Conservation (phyloP, 257 asterid species). For the Echites panduratus region DNA sequence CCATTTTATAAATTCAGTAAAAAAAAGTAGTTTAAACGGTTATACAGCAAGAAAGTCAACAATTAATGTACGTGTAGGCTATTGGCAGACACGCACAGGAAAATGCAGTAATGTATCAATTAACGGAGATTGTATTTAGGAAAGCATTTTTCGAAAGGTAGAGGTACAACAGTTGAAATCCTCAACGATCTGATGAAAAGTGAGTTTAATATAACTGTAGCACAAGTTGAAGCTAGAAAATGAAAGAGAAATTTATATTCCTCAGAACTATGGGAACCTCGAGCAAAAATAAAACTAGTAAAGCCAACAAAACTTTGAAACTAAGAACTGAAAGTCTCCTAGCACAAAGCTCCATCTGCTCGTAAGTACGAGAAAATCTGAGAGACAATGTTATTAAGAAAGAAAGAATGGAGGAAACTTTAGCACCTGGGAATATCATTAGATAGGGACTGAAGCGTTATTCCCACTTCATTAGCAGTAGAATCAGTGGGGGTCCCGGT, state of each 20-base stretch:
- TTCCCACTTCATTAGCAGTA: conserved; percentile 15
- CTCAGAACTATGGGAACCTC: background rate
- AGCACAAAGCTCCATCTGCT: background rate
- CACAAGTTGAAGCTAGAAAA: background rate
- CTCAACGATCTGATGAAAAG: background rate
- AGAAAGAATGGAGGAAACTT: background rate
- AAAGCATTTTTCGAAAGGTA: background rate
- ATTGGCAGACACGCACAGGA: background rate
- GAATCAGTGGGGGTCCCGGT: conserved; percentile 9
- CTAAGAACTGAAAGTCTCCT: background rate
- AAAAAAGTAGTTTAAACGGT: too few species aligned
- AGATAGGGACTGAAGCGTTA: conserved; percentile 11
- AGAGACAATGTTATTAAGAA: background rate
- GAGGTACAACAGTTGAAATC: background rate
- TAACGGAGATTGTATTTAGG: background rate
- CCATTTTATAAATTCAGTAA: background rate
- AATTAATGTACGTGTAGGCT: background rate
- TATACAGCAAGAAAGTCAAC: background rate
- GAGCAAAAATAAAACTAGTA: background rate
- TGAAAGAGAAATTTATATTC: background rate
- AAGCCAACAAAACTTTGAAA: background rate
- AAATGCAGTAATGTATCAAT: background rate
- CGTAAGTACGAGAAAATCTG: too few species aligned
- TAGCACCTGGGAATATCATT: conserved; percentile 19
- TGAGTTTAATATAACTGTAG: background rate